phyloP scores from a whole-genome alignment of 345 rosid species.

The Hypericum perforatum region DNA sequence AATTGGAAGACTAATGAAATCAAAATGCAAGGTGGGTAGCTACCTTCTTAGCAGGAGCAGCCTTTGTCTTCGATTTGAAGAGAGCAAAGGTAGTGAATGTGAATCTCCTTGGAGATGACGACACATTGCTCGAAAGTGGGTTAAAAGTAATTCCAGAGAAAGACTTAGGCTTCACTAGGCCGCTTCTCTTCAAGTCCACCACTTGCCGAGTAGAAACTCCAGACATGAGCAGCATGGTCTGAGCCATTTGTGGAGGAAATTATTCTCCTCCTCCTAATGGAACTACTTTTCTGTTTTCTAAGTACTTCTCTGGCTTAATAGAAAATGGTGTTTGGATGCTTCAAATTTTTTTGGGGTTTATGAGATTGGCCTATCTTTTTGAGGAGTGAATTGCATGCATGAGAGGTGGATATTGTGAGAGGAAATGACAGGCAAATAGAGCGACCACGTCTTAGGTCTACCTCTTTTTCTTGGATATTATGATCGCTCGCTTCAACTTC shows the following conservation, averaged over 20 bases:
- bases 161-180: constrained; percentile 36
- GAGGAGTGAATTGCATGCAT: constrained; percentile 1
- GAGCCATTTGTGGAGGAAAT: constrained; percentile 36
- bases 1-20: no score
- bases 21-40: background rate
- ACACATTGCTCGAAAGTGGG: constrained; percentile 18
- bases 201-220: constrained; percentile 44
- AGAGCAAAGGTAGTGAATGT: constrained; percentile 45
- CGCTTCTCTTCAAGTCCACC: constrained; percentile 33
- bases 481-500: no score
- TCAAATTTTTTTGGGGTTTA: no score
- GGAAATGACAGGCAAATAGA: constrained; percentile 35
- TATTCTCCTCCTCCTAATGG: constrained; percentile 1
- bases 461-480: no score
- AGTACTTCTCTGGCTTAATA: no score
- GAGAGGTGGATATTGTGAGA: constrained; percentile 40
- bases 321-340: background rate
- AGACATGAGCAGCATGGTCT: constrained; percentile 68
- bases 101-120: constrained; percentile 12
- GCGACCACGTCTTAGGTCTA: constrained; percentile 41
- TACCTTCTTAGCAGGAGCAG: constrained; percentile 57
- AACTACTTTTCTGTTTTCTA: background rate
- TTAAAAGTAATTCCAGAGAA: constrained; percentile 28
- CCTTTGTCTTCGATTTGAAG: constrained; percentile 82
- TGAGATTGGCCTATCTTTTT: background rate